Base-by-base conservation (phyloP, 169 alveolate genomes). In the Plasmodium adleri region DNA sequence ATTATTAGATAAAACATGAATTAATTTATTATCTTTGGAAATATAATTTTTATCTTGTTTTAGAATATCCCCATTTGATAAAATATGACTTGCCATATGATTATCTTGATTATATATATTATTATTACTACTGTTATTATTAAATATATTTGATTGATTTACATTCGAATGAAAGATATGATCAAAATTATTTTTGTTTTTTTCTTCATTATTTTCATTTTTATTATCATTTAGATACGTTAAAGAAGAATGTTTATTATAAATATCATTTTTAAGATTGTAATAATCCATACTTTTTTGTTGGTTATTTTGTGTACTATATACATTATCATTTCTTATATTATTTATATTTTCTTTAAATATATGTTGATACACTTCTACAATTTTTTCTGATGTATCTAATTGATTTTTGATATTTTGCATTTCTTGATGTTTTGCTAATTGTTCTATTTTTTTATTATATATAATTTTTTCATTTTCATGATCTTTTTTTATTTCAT, bases 321-420 rank as follows among this genome's bases (percentile, higher is more conserved):
- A 50, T 17, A 59, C 1, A 62, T 76, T 20, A 22, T 63, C 75
- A 49, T 20, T 76, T 20, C 66, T 76, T 63, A 63, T 70, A 32
- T 67, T 49, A 80, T 80, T 39, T 13, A 70, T 72, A 54, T 70
- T 80, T 56, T 80, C 91, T 47, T 28, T 52, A 68, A 80, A 68
- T 39, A 80, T 70, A 80, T 70, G 50, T 68, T 80, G 83, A 71
- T 80, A 80, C 10, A 80, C 78, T 58, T 80, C 56, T n/a, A 80
- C 80, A 67, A 67, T 54, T 58, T 80, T 80, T 68, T 80, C 91
- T 4, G 91, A 68, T 52, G 91, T 63, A 71, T 80, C 60, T 62
- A 80, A 67, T 22, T 80, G 68, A 70, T 80, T 80, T 28, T 67
- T 80, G 2, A 80, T 66, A 68, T 68, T 80, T 67, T 80, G 90